Evolutionary conservation across 2,329 filamentous ascomycete genomes (phyloP), one percentile per base, ranked within the genome.

Genomic region (Hymenoscyphus salicellus): DNA sequence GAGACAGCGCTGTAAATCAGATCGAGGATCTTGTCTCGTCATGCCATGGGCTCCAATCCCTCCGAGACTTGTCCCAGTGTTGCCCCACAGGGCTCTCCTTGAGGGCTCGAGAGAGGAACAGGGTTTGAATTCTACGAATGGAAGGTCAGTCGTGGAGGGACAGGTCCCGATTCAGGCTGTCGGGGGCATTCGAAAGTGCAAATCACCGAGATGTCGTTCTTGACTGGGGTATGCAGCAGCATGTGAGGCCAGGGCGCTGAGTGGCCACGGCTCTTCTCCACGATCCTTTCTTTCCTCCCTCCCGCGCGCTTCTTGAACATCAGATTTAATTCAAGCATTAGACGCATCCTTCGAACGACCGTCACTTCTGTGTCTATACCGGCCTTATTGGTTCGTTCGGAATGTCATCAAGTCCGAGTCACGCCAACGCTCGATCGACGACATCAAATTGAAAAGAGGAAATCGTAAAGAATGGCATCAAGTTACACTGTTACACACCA

Each of bases 161-260:
- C 8, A 14, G 20, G 23, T 38, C 56, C 56, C 32, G 32, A 41
- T 58, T 58, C 56, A 58, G 56, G 56, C 32, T 58, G 17, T 58
- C 56, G 56, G 56, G 28, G 30, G 33, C 56, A 41, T 58, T 58
- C 14, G 28, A 8, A 5, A 16, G 30, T 41, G 23, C 56, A 58
- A 58, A 58, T 58, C 56, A 58, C 56, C 56, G 56, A 58, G 56
- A 30, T 36, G 28, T 56, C 26, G 55, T 23, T 26, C 26, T 30
- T 16, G 28, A n/a, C 55, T 57, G n/a, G 55, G 28, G 55, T n/a
- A 14, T 33, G 28, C 55, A 16, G 20, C 46, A 26, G 8, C 46
- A 52, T 52, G 46, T 52, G 46, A 52, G 46, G n/a, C 43, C n/a
- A 49, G 43, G 20, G 46, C 46, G 20, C 46, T 52, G 46, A 52